Conservation (phyloP, 192 early-diverging fungal species). For the Entomortierella parvispora region DNA sequence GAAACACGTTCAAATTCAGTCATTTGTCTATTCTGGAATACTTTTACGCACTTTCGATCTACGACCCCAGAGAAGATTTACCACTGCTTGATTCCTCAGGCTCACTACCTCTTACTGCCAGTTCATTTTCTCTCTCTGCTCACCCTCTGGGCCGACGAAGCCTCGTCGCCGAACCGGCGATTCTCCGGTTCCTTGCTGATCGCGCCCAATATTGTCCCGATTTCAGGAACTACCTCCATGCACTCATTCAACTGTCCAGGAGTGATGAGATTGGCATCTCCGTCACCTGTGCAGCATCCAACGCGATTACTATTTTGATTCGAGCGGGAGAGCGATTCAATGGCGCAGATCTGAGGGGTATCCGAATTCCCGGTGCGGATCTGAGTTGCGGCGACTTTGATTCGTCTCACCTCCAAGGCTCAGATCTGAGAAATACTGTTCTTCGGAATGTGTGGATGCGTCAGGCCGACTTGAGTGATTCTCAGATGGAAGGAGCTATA, state of each 20-base stretch:
- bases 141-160: not conserved
- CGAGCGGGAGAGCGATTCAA: not conserved
- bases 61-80: not conserved
- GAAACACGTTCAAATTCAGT: not conserved
- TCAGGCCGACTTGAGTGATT: not conserved
- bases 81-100: too few species aligned
- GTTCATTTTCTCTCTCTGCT: too few species aligned
- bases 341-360: not conserved
- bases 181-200: not conserved
- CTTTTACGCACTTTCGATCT: not conserved
- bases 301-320: too few species aligned
- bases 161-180: not conserved
- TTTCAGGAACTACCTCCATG: not conserved
- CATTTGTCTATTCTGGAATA: not conserved
- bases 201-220: not conserved
- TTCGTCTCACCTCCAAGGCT: not conserved
- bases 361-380: not conserved
- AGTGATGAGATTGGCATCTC: not conserved
- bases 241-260: not conserved
- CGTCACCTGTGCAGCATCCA: not conserved
- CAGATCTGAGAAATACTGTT: not conserved
- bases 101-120: not conserved
- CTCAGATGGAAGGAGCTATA: not conserved
- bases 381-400: not conserved
- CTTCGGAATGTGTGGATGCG: conserved; percentile 6